These are phyloP conservation scores for Cubamyces sp. DNA, from an alignment of 768 basidiomycete species.

Conservation along the genomic window DNA sequence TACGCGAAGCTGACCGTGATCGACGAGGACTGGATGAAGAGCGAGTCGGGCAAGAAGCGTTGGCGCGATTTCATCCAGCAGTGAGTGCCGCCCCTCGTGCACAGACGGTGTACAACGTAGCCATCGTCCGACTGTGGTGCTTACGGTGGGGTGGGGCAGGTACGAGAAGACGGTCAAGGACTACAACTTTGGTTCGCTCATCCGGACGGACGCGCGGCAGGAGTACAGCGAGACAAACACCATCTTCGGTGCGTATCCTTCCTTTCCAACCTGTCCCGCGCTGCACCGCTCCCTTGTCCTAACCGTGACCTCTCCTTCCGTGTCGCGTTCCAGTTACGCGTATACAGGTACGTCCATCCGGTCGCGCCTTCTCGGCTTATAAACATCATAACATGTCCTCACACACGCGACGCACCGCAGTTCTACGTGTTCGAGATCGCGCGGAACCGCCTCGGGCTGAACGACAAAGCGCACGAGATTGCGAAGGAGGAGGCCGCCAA, in stretches of 20 bases:
- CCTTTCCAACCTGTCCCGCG: background rate
- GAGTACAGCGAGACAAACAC: conserved; percentile 94
- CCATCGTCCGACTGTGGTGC: background rate
- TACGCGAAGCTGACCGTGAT: conserved; percentile 54
- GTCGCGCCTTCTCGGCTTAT: background rate
- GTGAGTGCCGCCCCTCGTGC: conserved; percentile 47
- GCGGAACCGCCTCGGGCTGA: conserved; percentile 88
- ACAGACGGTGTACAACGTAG: too few species aligned
- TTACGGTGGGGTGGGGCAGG: conserved; percentile 41
- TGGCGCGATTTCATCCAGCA: conserved; percentile 88
- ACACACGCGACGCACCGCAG: conserved; percentile 41
- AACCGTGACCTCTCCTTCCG: conserved; percentile 8
- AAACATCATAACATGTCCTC: background rate
- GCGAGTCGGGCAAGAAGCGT: conserved; percentile 77
- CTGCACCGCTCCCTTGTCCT: background rate
- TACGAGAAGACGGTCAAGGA: conserved; percentile 92
- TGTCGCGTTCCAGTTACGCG: conserved; percentile 53
- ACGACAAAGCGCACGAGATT: conserved; percentile 81
- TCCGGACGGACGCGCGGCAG: conserved; percentile 74
- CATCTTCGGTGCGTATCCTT: conserved; percentile 74
- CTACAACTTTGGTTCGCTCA: conserved; percentile 95
- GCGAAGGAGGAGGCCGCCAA: conserved; percentile 69
- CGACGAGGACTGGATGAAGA: conserved; percentile 95
- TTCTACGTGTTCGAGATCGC: conserved; percentile 98
- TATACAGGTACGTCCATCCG: conserved; percentile 56